Conservation (phyloP, 345 rosid genomes). For the Salix exigua region DNA sequence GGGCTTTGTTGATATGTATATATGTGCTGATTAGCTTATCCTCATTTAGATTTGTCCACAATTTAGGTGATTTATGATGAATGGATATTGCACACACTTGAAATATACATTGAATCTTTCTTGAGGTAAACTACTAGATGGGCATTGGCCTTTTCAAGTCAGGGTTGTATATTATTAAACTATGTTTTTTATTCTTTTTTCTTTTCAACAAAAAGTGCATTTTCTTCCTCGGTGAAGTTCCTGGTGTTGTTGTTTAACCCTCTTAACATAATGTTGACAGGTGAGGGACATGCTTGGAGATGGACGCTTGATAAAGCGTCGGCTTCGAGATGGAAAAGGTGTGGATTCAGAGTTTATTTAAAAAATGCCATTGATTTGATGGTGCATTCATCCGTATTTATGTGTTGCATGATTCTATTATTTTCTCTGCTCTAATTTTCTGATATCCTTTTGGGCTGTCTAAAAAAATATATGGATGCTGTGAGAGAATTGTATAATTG, state of each 20-base stretch:
- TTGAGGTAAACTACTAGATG: too few species aligned
- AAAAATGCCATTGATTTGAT: not conserved
- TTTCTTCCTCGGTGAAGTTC: not conserved
- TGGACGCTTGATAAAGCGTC: slow-evolving; percentile 90
- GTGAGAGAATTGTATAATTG: not conserved
- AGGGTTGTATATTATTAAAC: too few species aligned
- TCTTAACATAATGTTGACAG: slow-evolving; percentile 37
- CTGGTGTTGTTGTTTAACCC: slow-evolving; percentile 4
- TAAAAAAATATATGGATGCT: not conserved
- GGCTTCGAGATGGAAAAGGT: slow-evolving; percentile 90
- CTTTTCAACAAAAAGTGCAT: too few species aligned
- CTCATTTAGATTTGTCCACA: not conserved
- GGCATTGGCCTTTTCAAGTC: too few species aligned
- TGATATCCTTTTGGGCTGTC: not conserved
- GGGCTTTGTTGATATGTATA: not conserved
- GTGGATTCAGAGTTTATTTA: not conserved
- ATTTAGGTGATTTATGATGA: not conserved
- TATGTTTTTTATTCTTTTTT: too few species aligned
- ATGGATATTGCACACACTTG: not conserved
- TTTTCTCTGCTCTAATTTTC: not conserved
- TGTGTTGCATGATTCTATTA: not conserved
- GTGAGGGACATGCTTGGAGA: slow-evolving; percentile 98
- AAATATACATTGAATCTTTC: too few species aligned
- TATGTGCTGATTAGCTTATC: not conserved
- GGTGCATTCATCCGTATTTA: too few species aligned